Evolutionary conservation across 2,329 filamentous ascomycete genomes (phyloP).

Genomic region (Aspergillus versicolor): DNA sequence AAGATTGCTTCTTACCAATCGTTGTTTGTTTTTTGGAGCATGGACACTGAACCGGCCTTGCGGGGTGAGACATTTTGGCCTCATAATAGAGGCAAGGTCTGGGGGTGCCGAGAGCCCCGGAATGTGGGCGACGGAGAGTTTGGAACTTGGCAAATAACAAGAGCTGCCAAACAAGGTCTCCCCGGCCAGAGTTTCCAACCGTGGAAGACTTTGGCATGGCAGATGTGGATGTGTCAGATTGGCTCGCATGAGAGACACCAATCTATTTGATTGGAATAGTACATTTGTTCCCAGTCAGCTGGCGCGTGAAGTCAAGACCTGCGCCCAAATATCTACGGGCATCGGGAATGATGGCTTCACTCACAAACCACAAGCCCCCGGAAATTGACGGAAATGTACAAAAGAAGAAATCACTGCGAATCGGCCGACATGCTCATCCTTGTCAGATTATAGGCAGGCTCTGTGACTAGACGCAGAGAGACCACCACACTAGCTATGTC

Average conservation of each 20-base stretch:
- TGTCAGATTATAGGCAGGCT: conserved; percentile 4
- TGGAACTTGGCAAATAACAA: conserved; percentile 20
- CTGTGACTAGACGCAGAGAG: not conserved
- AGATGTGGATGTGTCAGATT: conserved; percentile 5
- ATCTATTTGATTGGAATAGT: not conserved
- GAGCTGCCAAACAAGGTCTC: conserved; percentile 5
- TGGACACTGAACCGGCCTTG: not conserved
- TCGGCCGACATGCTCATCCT: not conserved
- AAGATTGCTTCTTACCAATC: not conserved
- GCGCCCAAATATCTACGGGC: not conserved
- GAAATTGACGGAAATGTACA: not conserved
- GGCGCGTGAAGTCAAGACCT: not conserved
- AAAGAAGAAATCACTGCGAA: not conserved
- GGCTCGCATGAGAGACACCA: not conserved
- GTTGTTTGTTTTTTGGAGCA: not conserved
- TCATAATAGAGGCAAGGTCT: not conserved
- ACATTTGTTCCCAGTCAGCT: not conserved
- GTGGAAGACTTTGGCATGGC: not conserved
- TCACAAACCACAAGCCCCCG: not conserved
- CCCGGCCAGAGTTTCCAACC: not conserved
- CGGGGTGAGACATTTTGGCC: conserved; percentile 2
- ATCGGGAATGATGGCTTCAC: not conserved
- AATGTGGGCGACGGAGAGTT: not conserved
- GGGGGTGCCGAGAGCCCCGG: not conserved
- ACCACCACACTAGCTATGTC: not conserved